Conservation (phyloP, 805 yeast genomes). For the Saturnispora galanensis region DNA sequence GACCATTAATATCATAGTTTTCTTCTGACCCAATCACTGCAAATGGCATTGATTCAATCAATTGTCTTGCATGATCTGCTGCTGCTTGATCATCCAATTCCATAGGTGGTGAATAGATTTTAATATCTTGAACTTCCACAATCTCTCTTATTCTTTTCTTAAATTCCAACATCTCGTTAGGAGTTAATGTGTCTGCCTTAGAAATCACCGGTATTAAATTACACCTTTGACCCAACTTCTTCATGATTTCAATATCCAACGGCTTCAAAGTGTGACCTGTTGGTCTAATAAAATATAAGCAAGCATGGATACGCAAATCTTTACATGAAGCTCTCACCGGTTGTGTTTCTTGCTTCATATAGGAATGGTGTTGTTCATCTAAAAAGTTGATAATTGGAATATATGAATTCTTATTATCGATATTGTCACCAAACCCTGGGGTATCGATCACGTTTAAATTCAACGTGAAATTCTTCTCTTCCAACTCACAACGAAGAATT, state of each 20-base stretch:
- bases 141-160: constrained; percentile 72
- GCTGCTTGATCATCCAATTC: constrained; percentile 66
- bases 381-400: constrained; percentile 78
- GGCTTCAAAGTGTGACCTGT: constrained; percentile 84
- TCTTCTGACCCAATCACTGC: constrained; percentile 74
- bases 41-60: constrained; percentile 80
- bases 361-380: constrained; percentile 83
- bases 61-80: constrained; percentile 69
- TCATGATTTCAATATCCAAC: constrained; percentile 82
- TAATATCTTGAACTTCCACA: constrained; percentile 75
- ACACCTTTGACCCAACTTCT: constrained; percentile 66
- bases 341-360: constrained; percentile 89
- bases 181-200: constrained; percentile 77
- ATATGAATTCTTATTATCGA: constrained; percentile 80
- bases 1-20: constrained; percentile 56
- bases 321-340: constrained; percentile 58
- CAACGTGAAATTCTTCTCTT: constrained; percentile 72
- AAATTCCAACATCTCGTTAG: constrained; percentile 56
- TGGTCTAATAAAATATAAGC: constrained; percentile 84
- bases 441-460: constrained; percentile 80
- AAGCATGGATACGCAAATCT: constrained; percentile 85
- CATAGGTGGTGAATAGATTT: constrained; percentile 76
- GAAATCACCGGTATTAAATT: constrained; percentile 86
- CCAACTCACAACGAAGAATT: constrained; percentile 67
- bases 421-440: constrained; percentile 89